Evolutionary conservation across 1,284 basidiomycete species (phyloP).

Genomic region (Phaffia rhodozyma): DNA sequence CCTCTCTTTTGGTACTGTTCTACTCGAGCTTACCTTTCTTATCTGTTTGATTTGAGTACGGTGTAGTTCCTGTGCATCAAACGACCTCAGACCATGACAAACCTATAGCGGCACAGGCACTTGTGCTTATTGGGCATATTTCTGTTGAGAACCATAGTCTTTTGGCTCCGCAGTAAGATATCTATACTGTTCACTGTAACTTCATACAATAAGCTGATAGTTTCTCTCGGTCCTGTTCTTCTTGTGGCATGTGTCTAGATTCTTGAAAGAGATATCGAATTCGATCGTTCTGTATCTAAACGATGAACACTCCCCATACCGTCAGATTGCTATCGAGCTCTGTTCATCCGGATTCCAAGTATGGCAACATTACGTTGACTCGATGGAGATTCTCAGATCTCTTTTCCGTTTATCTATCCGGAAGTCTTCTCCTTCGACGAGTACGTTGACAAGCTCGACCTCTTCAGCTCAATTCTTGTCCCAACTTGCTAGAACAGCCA

Average conservation of each 20-base stretch:
- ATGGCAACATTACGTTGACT: conserved; percentile 90
- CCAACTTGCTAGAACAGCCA: conserved; percentile 48
- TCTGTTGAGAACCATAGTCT: conserved; percentile 69
- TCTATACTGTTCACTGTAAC: not conserved
- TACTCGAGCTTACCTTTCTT: not conserved
- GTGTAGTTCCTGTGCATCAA: conserved; percentile 58
- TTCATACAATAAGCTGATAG: not conserved
- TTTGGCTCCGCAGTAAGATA: conserved; percentile 53
- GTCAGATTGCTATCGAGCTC: conserved; percentile 72
- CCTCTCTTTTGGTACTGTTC: not conserved
- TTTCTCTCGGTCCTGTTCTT: not conserved
- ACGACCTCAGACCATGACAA: conserved; percentile 46
- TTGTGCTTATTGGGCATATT: conserved; percentile 71
- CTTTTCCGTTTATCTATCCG: conserved; percentile 72
- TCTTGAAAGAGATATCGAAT: conserved; percentile 68
- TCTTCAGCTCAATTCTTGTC: conserved; percentile 20
- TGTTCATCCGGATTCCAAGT: conserved; percentile 79
- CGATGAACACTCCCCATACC: conserved; percentile 51
- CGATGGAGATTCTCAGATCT: conserved; percentile 74
- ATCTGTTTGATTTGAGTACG: not conserved
- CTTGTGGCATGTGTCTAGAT: conserved; percentile 38
- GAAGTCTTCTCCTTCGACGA: conserved; percentile 35
- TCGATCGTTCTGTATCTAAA: conserved; percentile 67
- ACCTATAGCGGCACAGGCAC: conserved; percentile 48
- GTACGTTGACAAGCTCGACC: conserved; percentile 48